Evolutionary conservation across 176 grass and related monocot species (phyloP).

Genomic region (bread wheat (Triticum aestivum)): DNA sequence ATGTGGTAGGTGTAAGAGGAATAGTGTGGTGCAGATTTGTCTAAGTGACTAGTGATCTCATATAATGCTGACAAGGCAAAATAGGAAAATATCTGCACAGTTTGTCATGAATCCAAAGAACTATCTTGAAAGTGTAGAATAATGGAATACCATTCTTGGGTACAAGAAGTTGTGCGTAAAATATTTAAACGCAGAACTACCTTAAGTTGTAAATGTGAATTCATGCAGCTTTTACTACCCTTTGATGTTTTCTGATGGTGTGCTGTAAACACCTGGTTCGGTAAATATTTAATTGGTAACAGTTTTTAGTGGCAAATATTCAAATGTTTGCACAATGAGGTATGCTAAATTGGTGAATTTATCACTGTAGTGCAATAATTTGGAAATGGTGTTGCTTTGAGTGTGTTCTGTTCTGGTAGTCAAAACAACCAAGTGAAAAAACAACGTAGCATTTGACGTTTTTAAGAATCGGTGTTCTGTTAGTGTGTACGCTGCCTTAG

Average conservation of each 20-base stretch:
- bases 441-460: background rate
- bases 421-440: conserved; percentile 3
- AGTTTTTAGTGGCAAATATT: conserved; percentile 4
- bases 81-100: background rate
- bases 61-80: conserved; percentile 5
- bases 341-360: background rate
- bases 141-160: background rate
- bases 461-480: background rate
- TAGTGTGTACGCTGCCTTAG: conserved; percentile 6
- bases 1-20: conserved; percentile 5
- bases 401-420: background rate
- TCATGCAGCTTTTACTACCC: background rate
- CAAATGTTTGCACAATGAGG: background rate
- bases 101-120: background rate
- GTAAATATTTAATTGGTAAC: conserved; percentile 21
- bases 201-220: conserved; percentile 1
- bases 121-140: background rate
- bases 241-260: background rate
- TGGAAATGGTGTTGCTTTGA: background rate
- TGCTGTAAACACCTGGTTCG: background rate
- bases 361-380: background rate
- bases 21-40: conserved; percentile 13
- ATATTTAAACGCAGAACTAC: background rate
- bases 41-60: background rate
- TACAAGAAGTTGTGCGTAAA: background rate